phyloP scores from a whole-genome alignment of 805 yeast genomes.

The Brettanomyces custersianus region DNA sequence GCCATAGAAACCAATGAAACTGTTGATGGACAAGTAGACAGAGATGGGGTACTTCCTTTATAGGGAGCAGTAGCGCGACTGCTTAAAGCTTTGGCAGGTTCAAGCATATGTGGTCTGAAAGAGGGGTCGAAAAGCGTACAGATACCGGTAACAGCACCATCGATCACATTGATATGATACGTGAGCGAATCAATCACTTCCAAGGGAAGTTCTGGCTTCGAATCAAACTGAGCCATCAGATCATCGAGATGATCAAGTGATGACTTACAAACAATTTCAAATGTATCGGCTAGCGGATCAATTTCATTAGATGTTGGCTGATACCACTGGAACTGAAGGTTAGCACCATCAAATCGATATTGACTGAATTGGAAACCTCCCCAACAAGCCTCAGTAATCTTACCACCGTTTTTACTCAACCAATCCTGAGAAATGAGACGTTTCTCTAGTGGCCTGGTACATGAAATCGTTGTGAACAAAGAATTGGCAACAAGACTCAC shows the following conservation, averaged over 20 bases:
- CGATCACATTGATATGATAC: constrained; percentile 17
- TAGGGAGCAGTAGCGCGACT: background rate
- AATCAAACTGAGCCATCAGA: constrained; percentile 43
- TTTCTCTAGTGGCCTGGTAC: constrained; percentile 48
- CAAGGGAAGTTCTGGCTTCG: constrained; percentile 17
- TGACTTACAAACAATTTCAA: constrained; percentile 37
- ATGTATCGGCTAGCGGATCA: constrained; percentile 50
- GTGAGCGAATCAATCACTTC: constrained; percentile 17
- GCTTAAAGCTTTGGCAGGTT: constrained; percentile 2
- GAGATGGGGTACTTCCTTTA: constrained; percentile 3
- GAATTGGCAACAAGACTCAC: constrained; percentile 54
- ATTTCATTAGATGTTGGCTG: constrained; percentile 51
- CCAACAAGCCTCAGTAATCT: constrained; percentile 49
- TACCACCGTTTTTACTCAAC: constrained; percentile 25
- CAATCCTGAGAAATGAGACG: constrained; percentile 43
- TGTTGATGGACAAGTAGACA: constrained; percentile 11
- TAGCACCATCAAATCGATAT: constrained; percentile 37
- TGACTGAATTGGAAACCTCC: constrained; percentile 62
- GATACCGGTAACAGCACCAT: constrained; percentile 48
- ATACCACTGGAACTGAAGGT: constrained; percentile 66
- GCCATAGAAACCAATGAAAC: constrained; percentile 11
- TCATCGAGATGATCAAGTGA: constrained; percentile 45
- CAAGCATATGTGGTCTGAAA: constrained; percentile 16
- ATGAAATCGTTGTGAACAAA: constrained; percentile 52
- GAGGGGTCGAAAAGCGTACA: constrained; percentile 70